A percentile compares a stretch with the other conserved stretches of the same genome.
Evolutionary conservation across 768 basidiomycete species (phyloP).

Genomic region (Serendipita sp.): DNA sequence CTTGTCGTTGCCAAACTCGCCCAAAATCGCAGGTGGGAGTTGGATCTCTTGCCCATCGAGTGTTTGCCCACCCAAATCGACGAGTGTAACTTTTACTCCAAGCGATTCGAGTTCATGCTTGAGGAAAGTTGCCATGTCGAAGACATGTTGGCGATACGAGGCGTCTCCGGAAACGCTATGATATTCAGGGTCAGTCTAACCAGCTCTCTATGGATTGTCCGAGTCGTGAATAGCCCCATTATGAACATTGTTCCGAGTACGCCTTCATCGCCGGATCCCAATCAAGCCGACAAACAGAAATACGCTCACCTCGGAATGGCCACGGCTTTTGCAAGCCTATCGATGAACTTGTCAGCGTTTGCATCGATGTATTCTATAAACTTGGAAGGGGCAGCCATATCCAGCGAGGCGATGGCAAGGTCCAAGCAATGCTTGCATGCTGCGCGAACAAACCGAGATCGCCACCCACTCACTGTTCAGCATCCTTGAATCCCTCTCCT

Average conservation of each 20-base stretch:
- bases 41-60: constrained; percentile 55
- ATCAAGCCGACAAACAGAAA: constrained; percentile 13
- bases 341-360: constrained; percentile 59
- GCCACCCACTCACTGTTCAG: no score
- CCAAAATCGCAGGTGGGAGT: constrained; percentile 75
- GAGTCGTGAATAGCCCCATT: background rate
- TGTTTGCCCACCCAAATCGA: constrained; percentile 61
- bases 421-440: no score
- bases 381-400: constrained; percentile 19
- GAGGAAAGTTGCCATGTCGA: constrained; percentile 77
- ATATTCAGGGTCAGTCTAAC: background rate
- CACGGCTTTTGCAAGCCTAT: constrained; percentile 65
- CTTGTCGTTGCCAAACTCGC: constrained; percentile 55
- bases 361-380: constrained; percentile 43
- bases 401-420: background rate
- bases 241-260: background rate
- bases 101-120: constrained; percentile 54
- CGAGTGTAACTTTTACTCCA: constrained; percentile 60
- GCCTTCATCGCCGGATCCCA: background rate
- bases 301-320: constrained; percentile 54
- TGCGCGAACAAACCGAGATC: no score
- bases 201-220: background rate
- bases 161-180: constrained; percentile 56
- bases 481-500: no score
- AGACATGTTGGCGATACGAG: constrained; percentile 54